These are phyloP conservation scores for Phytopythium kandeliae DNA, from an alignment of 352 stramenopile genomes.

Conservation along the genomic window DNA sequence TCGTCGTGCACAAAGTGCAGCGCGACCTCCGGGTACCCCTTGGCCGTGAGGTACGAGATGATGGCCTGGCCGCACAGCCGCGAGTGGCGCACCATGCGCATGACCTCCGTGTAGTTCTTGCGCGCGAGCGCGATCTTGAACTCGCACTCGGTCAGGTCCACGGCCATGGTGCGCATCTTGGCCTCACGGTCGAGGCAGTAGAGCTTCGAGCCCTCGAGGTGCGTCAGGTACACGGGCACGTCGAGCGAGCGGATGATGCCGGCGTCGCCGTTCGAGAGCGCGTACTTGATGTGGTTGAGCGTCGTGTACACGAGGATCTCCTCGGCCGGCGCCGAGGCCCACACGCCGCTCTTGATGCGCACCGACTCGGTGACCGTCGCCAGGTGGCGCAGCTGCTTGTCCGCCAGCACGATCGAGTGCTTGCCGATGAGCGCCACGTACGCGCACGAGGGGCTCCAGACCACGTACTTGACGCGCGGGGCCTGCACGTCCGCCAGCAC, in stretches of 20 bases:
- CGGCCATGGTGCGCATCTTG: slow-evolving; percentile 94
- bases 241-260: slow-evolving; percentile 98
- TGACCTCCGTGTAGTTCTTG: slow-evolving; percentile 97
- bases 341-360: slow-evolving; percentile 93
- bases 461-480: slow-evolving; percentile 96
- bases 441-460: slow-evolving; percentile 96
- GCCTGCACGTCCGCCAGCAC: slow-evolving; percentile 96
- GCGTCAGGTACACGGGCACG: slow-evolving; percentile 96
- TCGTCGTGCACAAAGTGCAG: slow-evolving; percentile 99
- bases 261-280: slow-evolving; percentile 90
- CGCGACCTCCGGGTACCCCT: slow-evolving; percentile 99
- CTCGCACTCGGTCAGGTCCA: slow-evolving; percentile 98
- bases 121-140: slow-evolving; percentile 97
- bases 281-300: slow-evolving; percentile 94
- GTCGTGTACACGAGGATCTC: slow-evolving; percentile 99
- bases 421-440: slow-evolving; percentile 98
- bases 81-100: slow-evolving; percentile 98
- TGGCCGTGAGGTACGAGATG: slow-evolving; percentile 98
- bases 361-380: slow-evolving; percentile 97
- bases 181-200: slow-evolving; percentile 96
- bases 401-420: slow-evolving; percentile 96
- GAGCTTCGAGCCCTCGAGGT: slow-evolving; percentile 93
- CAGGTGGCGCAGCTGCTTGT: slow-evolving; percentile 97
- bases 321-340: slow-evolving; percentile 77
- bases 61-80: slow-evolving; percentile 97